Evolutionary conservation across 2,329 filamentous ascomycete genomes (phyloP).

Genomic region (Stenocarpella maydis): DNA sequence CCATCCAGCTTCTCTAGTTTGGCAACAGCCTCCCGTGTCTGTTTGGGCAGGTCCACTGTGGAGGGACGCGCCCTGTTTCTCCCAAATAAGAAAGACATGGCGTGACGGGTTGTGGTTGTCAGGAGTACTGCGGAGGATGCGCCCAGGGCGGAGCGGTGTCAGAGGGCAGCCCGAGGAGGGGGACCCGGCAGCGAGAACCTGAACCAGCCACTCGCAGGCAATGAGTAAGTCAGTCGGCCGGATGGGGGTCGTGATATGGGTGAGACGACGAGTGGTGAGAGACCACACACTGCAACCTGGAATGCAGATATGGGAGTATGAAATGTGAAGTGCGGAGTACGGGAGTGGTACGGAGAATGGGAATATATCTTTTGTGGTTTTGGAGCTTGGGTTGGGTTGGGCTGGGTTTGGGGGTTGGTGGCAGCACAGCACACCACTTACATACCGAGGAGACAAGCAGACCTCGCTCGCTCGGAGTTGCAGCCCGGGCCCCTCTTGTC

Average conservation of each 20-base stretch:
- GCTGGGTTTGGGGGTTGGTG: not conserved
- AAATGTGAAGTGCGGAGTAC: too few relatives aligned
- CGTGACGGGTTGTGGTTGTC: slow-evolving; percentile 23
- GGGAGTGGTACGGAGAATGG: too few relatives aligned
- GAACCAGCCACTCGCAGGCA: slow-evolving; percentile 1
- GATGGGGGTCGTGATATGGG: not conserved
- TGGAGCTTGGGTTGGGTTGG: slow-evolving; percentile 1
- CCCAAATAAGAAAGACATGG: slow-evolving; percentile 64
- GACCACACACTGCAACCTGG: slow-evolving; percentile 13
- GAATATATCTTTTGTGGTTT: slow-evolving; percentile 3
- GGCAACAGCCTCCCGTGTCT: slow-evolving; percentile 62
- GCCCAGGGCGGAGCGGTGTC: slow-evolving; percentile 23
- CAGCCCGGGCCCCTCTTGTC: not conserved
- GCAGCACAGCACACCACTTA: slow-evolving; percentile 15
- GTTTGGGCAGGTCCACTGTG: slow-evolving; percentile 62
- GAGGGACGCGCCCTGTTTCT: slow-evolving; percentile 59
- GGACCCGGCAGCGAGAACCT: slow-evolving; percentile 6
- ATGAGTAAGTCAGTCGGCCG: slow-evolving; percentile 10
- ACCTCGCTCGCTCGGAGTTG: too few relatives aligned
- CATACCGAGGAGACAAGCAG: not conserved
- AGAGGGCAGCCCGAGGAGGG: slow-evolving; percentile 27
- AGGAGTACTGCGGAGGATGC: not conserved
- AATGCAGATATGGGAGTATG: too few relatives aligned
- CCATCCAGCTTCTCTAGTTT: slow-evolving; percentile 54
- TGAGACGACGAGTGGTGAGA: slow-evolving; percentile 6